These are phyloP conservation scores for Fomitopsis betulina DNA, from an alignment of 1,284 basidiomycete genomes.

Conservation along the genomic window DNA sequence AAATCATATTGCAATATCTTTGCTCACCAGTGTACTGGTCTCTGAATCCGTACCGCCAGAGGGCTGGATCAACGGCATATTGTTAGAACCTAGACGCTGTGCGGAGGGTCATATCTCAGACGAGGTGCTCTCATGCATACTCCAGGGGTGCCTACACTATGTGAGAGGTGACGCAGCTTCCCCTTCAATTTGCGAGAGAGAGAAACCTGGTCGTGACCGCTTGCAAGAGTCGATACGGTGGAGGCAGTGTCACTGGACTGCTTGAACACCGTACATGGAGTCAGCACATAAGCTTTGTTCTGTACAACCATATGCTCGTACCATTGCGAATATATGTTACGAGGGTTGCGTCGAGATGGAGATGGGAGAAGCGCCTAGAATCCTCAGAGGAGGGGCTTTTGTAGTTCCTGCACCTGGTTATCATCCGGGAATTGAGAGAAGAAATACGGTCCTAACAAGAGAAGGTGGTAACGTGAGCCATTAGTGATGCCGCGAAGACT, in stretches of 20 bases:
- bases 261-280: not conserved
- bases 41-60: not conserved
- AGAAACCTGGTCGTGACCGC: not conserved
- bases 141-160: not conserved
- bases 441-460: not conserved
- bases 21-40: constrained; percentile 5
- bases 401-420: not conserved
- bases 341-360: not conserved
- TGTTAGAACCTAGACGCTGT: not conserved
- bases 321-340: not conserved
- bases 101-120: not conserved
- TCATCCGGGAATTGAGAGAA: not conserved
- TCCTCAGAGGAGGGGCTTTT: not conserved
- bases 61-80: not conserved
- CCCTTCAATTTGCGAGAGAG: constrained; percentile 7
- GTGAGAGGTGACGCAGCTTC: constrained; percentile 5
- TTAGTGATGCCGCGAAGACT: constrained; percentile 7
- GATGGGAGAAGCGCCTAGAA: not conserved
- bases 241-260: not conserved
- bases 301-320: not conserved
- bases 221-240: not conserved
- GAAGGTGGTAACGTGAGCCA: constrained; percentile 6
- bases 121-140: too few species aligned
- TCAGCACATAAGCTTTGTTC: not conserved
- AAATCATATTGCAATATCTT: not conserved